A percentile compares a stretch with the other conserved stretches of the same genome.
phyloP scores from a whole-genome alignment of 805 yeast genomes.

The Barnettozyma botsteinii region DNA sequence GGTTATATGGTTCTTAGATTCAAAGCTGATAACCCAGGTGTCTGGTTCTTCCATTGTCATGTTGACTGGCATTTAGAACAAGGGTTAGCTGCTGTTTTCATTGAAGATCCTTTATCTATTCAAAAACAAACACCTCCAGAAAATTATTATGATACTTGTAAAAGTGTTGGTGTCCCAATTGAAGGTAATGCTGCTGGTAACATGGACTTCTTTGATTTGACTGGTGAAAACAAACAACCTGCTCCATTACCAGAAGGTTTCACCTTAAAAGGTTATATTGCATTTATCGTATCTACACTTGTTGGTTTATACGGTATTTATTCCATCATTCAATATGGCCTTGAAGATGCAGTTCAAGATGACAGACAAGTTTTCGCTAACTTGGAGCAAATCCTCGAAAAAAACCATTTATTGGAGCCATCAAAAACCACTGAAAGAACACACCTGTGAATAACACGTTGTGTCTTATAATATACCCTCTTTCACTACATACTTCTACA shows the following conservation, averaged over 20 bases:
- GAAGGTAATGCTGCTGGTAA: constrained; percentile 76
- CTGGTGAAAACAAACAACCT: constrained; percentile 57
- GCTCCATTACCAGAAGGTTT: constrained; percentile 65
- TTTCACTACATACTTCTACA: too few species aligned
- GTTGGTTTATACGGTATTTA: constrained; percentile 56
- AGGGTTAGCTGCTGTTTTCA: constrained; percentile 66
- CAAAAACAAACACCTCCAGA: constrained; percentile 37
- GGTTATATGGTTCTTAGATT: constrained; percentile 68
- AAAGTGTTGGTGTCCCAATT: constrained; percentile 37
- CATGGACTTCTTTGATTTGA: constrained; percentile 47
- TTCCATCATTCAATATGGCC: constrained; percentile 58
- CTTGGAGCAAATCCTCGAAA: constrained; percentile 31
- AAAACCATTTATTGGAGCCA: constrained; percentile 19
- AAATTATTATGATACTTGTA: constrained; percentile 47
- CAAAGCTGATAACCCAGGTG: constrained; percentile 83
- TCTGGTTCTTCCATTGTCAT: constrained; percentile 94
- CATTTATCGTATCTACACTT: constrained; percentile 46
- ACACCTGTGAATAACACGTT: constrained; percentile 10
- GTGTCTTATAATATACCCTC: not conserved
- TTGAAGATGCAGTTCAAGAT: constrained; percentile 52
- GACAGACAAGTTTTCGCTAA: constrained; percentile 36
- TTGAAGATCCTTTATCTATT: constrained; percentile 62
- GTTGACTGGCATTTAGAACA: constrained; percentile 82
- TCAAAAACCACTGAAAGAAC: constrained; percentile 16
- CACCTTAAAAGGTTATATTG: constrained; percentile 64